Conservation (phyloP, 2,329 filamentous ascomycete species). For the Annulohypoxylon truncatum region DNA sequence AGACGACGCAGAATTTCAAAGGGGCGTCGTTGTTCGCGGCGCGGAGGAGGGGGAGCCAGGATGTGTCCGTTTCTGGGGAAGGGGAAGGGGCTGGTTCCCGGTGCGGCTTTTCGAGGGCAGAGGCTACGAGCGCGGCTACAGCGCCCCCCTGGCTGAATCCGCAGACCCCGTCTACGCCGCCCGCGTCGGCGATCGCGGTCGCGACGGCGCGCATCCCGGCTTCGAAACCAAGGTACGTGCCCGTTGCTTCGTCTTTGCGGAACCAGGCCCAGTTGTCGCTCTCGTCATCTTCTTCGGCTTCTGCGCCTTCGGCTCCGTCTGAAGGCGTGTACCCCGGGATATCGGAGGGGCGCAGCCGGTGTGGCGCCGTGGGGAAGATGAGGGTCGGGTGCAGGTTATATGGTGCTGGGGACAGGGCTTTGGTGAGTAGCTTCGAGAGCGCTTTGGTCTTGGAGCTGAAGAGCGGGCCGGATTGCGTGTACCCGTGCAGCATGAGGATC, state of each 20-base stretch:
- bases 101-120: conserved; percentile 71
- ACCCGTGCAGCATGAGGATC: conserved; percentile 86
- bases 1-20: conserved; percentile 71
- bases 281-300: conserved; percentile 59
- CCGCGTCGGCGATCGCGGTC: conserved; percentile 68
- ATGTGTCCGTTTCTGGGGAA: conserved; percentile 31
- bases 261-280: conserved; percentile 86
- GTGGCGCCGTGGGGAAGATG: conserved; percentile 76
- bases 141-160: conserved; percentile 87
- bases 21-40: conserved; percentile 60
- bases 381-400: conserved; percentile 65
- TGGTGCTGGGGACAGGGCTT: conserved; percentile 72
- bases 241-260: conserved; percentile 73
- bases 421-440: conserved; percentile 81
- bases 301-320: conserved; percentile 55
- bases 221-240: conserved; percentile 76
- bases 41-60: conserved; percentile 60
- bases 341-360: conserved; percentile 70
- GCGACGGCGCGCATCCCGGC: conserved; percentile 74
- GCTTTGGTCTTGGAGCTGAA: conserved; percentile 92
- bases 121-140: conserved; percentile 76
- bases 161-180: conserved; percentile 80
- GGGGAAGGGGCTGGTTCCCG: conserved; percentile 18
- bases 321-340: conserved; percentile 74
- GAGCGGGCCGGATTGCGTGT: conserved; percentile 86